Evolutionary conservation across 2,329 filamentous ascomycete species (phyloP).

Genomic region (Rhytidhysteron rufulum): DNA sequence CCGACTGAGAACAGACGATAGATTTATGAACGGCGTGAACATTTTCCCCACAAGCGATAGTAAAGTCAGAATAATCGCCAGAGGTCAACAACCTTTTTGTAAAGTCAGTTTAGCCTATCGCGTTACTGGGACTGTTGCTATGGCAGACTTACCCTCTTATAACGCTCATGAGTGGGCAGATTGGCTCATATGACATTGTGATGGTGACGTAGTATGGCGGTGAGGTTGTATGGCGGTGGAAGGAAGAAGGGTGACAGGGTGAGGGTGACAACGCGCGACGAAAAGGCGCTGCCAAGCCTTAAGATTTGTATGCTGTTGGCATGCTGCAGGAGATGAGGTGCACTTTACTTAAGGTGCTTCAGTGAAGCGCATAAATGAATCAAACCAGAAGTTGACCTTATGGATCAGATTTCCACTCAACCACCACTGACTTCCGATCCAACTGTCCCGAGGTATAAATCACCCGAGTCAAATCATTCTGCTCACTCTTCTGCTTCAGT

Average conservation of each 20-base stretch:
- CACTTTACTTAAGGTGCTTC: too few relatives aligned
- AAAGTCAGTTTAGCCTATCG: neutral
- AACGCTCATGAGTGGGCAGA: neutral
- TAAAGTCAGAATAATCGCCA: conserved; percentile 4
- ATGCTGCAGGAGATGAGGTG: too few relatives aligned
- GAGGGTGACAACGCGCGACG: too few relatives aligned
- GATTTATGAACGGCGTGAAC: conserved; percentile 2
- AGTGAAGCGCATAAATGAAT: too few relatives aligned
- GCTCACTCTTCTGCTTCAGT: conserved; percentile 17
- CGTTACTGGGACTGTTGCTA: neutral
- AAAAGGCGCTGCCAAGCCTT: too few relatives aligned
- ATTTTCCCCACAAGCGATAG: conserved; percentile 1
- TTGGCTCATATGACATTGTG: neutral
- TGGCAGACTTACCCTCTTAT: neutral
- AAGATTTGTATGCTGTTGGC: too few relatives aligned
- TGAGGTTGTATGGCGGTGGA: neutral
- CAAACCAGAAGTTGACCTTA: too few relatives aligned
- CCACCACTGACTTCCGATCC: too few relatives aligned
- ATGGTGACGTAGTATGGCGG: neutral
- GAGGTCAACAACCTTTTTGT: neutral
- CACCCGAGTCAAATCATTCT: too few relatives aligned
- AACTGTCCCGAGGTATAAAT: too few relatives aligned
- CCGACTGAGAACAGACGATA: conserved; percentile 1
- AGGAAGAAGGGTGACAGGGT: neutral
- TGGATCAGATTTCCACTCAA: too few relatives aligned